Base-by-base conservation (phyloP, 2,329 filamentous ascomycete genomes). In the Stemphylium lycopersici region DNA sequence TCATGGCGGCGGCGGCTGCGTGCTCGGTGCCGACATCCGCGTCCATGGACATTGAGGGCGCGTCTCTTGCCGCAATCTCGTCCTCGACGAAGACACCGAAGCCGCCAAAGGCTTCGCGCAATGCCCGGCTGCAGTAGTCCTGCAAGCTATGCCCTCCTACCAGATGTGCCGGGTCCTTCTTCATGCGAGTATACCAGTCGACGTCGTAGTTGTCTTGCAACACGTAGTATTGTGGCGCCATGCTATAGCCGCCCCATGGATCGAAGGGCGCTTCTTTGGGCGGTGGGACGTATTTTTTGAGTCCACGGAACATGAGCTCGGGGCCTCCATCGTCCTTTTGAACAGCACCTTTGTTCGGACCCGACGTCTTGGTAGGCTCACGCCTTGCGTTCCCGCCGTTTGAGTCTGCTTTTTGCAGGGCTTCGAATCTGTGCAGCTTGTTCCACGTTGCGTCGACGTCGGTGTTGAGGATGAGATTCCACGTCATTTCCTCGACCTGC, bases 51-150 rank as follows among this genome's bases (percentile, higher is more conserved):
- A 67, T 73, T 2, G 73, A 76, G 12, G 57, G 53, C 29, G 70
- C 76, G 42, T 78, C 75, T 22, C 67, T 72, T 42, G 79, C 79
- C 58, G 44, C 71, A 44, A 65, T 69, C 69, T 96, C 93, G 40
- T 97, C 91, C 32, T 85, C 88, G 37, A 99, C 81, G 65, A 96
- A 96, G 37, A 96, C 90, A 0, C 90, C 91, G 56, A 99, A 75
- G 0, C 96, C 95, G 0, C 90, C 87, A 76, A 97, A 98, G 0
- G 93, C 92, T 71, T 97, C 93, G 56, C 91, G 90, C 71, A 99
- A 79, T 20, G 90, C 88, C 20, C 93, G 83, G 6, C 87, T 82
- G 67, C 91, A 90, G 70, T 95, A 98, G 71, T 96, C 92, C 31
- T 84, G 80, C 38, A 93, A 80, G 66, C 88, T 87, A 76, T 96